phyloP scores from a whole-genome alignment of 495 filamentous ascomycete genomes.

The Penicillium odoratum region DNA sequence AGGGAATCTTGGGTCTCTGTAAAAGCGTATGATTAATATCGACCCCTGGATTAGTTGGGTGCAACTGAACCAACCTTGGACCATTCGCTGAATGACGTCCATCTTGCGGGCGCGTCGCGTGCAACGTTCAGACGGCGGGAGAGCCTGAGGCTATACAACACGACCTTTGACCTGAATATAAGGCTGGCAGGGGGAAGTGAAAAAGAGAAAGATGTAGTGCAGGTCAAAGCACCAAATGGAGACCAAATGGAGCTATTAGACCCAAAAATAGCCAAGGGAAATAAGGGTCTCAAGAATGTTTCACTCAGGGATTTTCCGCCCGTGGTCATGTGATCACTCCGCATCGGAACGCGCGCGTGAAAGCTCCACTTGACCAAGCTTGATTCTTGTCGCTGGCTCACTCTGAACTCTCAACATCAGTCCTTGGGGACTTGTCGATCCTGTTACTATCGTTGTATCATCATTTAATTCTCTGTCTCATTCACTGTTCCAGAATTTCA shows the following conservation, averaged over 20 bases:
- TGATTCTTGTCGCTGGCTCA: background rate
- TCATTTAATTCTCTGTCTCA: background rate
- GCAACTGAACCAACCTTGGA: conserved; percentile 38
- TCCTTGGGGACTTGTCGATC: background rate
- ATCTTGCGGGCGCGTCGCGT: conserved; percentile 32
- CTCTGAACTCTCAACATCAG: background rate
- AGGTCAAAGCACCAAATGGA: conserved; percentile 12
- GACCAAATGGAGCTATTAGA: conserved; percentile 6
- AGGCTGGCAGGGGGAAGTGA: conserved; percentile 1
- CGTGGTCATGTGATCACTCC: conserved; percentile 25
- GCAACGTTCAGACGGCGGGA: conserved; percentile 12
- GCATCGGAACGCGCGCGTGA: conserved; percentile 23
- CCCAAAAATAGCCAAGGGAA: conserved; percentile 13
- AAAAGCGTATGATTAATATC: conserved; percentile 19
- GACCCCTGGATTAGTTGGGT: background rate
- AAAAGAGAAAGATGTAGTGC: conserved; percentile 4
- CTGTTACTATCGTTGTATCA: background rate
- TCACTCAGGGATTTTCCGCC: conserved; percentile 24
- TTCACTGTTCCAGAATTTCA: background rate
- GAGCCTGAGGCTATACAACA: conserved; percentile 8
- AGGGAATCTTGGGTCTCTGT: conserved; percentile 59
- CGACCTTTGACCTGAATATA: background rate
- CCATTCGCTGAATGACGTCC: conserved; percentile 40
- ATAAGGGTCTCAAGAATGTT: conserved; percentile 12
- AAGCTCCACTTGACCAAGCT: conserved; percentile 9